Evolutionary conservation across 1,284 basidiomycete species (phyloP).

Genomic region (Termitomyces sp.): DNA sequence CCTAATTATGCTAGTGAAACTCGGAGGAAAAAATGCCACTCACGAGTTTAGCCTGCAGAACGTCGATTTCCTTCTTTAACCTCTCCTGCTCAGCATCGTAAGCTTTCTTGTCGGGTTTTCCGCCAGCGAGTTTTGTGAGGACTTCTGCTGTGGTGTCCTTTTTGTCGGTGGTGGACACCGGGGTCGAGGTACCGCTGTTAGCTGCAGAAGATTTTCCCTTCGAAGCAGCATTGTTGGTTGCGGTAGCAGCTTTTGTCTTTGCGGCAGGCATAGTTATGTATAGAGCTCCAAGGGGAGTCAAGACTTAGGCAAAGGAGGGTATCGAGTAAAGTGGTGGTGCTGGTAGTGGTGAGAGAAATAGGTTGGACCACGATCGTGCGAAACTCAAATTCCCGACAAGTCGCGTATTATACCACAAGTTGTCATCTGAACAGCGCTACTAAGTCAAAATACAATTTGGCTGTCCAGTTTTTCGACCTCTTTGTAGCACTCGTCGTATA

Average conservation of each 20-base stretch:
- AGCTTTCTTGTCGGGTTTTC: constrained; percentile 75
- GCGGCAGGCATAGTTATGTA: constrained; percentile 41
- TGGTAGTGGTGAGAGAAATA: constrained; percentile 23
- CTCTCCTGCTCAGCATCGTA: constrained; percentile 83
- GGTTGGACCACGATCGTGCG: constrained; percentile 18
- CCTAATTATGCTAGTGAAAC: constrained; percentile 5
- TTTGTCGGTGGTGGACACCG: constrained; percentile 36
- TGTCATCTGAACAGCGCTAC: neutral
- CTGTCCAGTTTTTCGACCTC: constrained; percentile 83
- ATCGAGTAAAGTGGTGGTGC: constrained; percentile 16
- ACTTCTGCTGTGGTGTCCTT: constrained; percentile 43
- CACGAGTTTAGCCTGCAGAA: constrained; percentile 75
- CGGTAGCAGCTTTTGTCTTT: constrained; percentile 48
- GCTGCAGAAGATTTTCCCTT: constrained; percentile 30
- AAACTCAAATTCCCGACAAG: constrained; percentile 14
- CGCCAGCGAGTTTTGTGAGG: constrained; percentile 32
- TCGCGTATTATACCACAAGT: neutral
- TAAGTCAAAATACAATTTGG: constrained; percentile 62
- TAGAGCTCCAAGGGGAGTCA: constrained; percentile 18
- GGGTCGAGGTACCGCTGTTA: constrained; percentile 45
- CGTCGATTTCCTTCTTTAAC: constrained; percentile 81
- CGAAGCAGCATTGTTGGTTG: constrained; percentile 37
- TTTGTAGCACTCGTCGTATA: constrained; percentile 80
- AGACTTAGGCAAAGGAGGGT: constrained; percentile 17
- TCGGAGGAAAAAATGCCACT: constrained; percentile 27